Evolutionary conservation across 306 rosid species (phyloP).

Genomic region (Lagenaria siceraria): DNA sequence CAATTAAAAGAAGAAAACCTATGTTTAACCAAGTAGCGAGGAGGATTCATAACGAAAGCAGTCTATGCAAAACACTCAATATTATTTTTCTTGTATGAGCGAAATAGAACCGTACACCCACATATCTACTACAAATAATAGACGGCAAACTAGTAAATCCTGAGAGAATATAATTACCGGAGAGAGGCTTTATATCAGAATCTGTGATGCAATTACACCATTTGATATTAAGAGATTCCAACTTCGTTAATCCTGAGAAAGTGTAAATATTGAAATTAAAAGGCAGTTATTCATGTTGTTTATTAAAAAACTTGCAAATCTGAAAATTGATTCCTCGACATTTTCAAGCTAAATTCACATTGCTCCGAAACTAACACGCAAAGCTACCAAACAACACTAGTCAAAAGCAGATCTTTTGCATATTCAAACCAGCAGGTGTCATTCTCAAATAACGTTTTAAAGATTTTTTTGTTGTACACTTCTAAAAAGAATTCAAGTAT

Average conservation of each 20-base stretch:
- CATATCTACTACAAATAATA: background rate
- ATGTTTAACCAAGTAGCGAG: background rate
- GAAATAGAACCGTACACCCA: background rate
- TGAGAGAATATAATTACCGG: conserved; percentile 30
- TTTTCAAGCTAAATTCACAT: background rate
- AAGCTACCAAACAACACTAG: background rate
- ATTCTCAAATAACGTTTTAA: background rate
- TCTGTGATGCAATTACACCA: conserved; percentile 89
- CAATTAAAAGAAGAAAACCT: background rate
- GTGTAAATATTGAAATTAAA: background rate
- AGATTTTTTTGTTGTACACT: too few relatives aligned
- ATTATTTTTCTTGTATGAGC: background rate
- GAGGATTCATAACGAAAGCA: background rate
- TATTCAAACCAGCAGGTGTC: background rate
- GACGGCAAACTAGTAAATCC: background rate
- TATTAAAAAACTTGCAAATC: background rate
- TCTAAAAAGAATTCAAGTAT: background rate
- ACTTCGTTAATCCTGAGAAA: conserved; percentile 53
- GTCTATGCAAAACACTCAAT: background rate
- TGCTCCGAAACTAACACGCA: background rate
- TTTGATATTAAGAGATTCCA: conserved; percentile 88
- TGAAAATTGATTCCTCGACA: background rate
- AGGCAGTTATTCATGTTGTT: background rate
- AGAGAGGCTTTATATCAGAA: conserved; percentile 66
- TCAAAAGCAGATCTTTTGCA: background rate